A percentile compares a stretch with the other conserved stretches of the same genome.
Conservation (phyloP, 306 rosid genomes). For the Glycine tomentella region DNA sequence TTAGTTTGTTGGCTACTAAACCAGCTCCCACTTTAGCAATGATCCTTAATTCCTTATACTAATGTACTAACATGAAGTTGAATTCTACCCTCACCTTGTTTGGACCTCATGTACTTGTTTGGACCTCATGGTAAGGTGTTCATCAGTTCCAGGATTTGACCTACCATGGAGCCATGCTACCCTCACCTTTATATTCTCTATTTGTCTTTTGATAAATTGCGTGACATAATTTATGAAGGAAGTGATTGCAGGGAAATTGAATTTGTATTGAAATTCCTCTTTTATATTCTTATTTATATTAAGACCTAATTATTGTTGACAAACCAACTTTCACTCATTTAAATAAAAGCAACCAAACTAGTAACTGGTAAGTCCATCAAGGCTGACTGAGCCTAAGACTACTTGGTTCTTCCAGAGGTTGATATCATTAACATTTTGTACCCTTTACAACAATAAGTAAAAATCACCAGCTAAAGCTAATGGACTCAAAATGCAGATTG, state of each 20-base stretch:
- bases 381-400: neutral
- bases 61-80: conserved; percentile 14
- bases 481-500: conserved; percentile 75
- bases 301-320: neutral
- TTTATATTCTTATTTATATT: neutral
- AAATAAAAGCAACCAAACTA: neutral
- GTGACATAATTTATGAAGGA: conserved; percentile 27
- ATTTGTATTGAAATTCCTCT: conserved; percentile 33
- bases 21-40: too few relatives aligned
- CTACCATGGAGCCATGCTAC: conserved; percentile 37
- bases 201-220: conserved; percentile 31
- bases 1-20: too few relatives aligned
- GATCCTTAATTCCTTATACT: too few relatives aligned
- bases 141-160: conserved; percentile 12
- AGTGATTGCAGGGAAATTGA: conserved; percentile 36
- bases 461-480: conserved; percentile 82
- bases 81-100: conserved; percentile 18
- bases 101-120: conserved; percentile 38
- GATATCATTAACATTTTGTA: neutral
- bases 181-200: conserved; percentile 51
- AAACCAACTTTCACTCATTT: neutral
- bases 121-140: conserved; percentile 35
- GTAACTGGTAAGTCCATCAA: neutral
- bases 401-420: neutral
- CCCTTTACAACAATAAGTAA: neutral